Conservation (phyloP, 139 green algal species). For the Picocystis salinarum region DNA sequence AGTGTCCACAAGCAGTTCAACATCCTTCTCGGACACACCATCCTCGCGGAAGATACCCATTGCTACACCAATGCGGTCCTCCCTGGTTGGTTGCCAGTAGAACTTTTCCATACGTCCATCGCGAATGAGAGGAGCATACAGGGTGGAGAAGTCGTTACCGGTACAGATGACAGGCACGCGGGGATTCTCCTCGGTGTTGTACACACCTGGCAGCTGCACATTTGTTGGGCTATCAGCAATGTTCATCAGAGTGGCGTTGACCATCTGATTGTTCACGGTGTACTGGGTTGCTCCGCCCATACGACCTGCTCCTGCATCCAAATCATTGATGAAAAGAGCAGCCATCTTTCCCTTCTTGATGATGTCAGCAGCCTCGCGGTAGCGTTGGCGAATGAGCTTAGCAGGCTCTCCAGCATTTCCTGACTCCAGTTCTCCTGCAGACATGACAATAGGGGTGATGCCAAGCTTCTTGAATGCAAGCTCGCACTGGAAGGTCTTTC, state of each 20-base stretch:
- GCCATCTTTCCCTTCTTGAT: constrained; percentile 99
- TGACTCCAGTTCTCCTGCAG: constrained; percentile 91
- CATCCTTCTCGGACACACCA: constrained; percentile 14
- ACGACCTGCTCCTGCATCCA: constrained; percentile 87
- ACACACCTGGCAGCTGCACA: constrained; percentile 92
- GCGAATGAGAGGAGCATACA: constrained; percentile 96
- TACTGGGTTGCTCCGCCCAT: constrained; percentile 96
- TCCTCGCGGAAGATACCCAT: constrained; percentile 89
- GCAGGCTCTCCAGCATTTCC: constrained; percentile 96
- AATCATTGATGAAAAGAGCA: constrained; percentile 98
- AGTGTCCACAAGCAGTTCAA: constrained; percentile 71
- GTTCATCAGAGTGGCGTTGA: constrained; percentile 99
- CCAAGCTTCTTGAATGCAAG: constrained; percentile 96
- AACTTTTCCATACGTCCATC: constrained; percentile 99
- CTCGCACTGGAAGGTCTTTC: constrained; percentile 93
- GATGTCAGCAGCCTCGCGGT: constrained; percentile 88
- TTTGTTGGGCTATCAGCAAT: constrained; percentile 99
- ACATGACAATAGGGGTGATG: constrained; percentile 95
- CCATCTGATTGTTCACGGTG: constrained; percentile 99
- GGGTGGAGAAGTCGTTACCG: constrained; percentile 97
- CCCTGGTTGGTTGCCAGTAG: constrained; percentile 92
- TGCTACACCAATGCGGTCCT: constrained; percentile 90
- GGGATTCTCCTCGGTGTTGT: constrained; percentile 79
- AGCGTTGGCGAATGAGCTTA: constrained; percentile 93
- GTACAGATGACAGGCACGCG: constrained; percentile 89